A percentile compares a stretch with the other conserved stretches of the same genome.
Conservation (phyloP, 352 stramenopile species). For the Globisporangium parvum region DNA sequence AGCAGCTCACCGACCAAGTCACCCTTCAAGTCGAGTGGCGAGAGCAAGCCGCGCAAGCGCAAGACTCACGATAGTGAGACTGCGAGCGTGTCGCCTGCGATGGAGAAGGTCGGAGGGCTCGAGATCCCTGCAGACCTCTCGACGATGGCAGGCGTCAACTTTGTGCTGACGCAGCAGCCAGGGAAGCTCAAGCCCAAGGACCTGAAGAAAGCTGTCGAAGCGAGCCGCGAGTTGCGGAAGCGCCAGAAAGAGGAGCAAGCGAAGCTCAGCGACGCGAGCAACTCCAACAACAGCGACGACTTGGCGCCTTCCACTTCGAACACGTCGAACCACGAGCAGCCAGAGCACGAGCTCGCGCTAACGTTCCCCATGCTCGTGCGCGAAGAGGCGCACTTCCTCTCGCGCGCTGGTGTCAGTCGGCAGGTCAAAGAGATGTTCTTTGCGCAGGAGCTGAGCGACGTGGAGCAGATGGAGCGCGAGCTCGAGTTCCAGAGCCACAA, state of each 20-base stretch:
- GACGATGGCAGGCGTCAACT: slow-evolving; percentile 62
- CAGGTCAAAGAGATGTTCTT: slow-evolving; percentile 83
- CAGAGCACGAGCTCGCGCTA: slow-evolving; percentile 15
- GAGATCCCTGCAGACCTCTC: slow-evolving; percentile 65
- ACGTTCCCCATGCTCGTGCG: slow-evolving; percentile 47
- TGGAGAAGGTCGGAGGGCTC: slow-evolving; percentile 42
- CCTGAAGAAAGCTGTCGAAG: slow-evolving; percentile 83
- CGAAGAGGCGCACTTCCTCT: slow-evolving; percentile 39
- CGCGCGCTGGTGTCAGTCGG: slow-evolving; percentile 32
- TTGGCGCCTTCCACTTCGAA: neutral
- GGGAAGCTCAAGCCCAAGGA: slow-evolving; percentile 89
- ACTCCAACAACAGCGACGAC: slow-evolving; percentile 1
- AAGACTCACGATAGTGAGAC: no score
- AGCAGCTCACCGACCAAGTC: neutral
- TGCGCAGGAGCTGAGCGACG: slow-evolving; percentile 69
- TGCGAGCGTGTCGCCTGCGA: neutral
- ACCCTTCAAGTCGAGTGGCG: neutral
- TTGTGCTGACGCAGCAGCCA: slow-evolving; percentile 83
- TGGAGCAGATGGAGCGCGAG: slow-evolving; percentile 68
- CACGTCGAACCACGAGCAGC: neutral
- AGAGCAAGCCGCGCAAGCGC: neutral
- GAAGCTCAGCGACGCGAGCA: slow-evolving; percentile 22
- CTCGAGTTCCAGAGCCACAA: slow-evolving; percentile 83
- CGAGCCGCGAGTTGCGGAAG: slow-evolving; percentile 57
- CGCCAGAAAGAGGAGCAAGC: slow-evolving; percentile 62